Conservation (phyloP, 2,329 filamentous ascomycete genomes). For the Aplosporella prunicola region DNA sequence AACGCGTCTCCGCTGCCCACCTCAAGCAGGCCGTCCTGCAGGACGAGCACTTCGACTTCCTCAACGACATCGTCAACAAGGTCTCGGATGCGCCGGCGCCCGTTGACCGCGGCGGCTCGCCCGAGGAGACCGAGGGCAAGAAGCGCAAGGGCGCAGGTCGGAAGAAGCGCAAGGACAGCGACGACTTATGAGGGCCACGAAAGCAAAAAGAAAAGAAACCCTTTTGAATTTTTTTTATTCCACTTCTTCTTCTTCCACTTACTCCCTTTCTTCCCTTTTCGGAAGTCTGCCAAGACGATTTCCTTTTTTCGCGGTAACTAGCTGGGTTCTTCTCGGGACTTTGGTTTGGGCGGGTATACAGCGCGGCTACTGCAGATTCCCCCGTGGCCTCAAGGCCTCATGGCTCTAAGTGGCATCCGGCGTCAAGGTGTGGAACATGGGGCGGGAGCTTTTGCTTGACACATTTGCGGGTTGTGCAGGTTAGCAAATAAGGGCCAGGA, state of each 20-base stretch:
- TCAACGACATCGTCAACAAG: constrained; percentile 81
- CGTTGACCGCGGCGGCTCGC: constrained; percentile 37
- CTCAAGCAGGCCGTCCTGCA: constrained; percentile 82
- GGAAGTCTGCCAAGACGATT: too few relatives aligned
- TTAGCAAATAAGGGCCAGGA: too few relatives aligned
- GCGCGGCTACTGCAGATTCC: too few relatives aligned
- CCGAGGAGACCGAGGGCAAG: constrained; percentile 34
- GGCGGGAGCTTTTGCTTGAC: too few relatives aligned
- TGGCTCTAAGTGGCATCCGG: too few relatives aligned
- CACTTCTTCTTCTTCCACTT: background rate
- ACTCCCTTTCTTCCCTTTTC: background rate
- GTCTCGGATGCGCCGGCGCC: constrained; percentile 54
- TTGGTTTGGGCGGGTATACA: too few relatives aligned
- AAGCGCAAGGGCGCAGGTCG: constrained; percentile 36
- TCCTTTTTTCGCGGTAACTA: too few relatives aligned
- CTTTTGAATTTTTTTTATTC: background rate
- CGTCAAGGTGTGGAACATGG: too few relatives aligned
- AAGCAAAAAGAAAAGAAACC: too few relatives aligned
- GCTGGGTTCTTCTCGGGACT: too few relatives aligned
- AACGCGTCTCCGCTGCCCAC: constrained; percentile 82
- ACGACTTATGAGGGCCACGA: constrained; percentile 25
- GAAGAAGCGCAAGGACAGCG: constrained; percentile 30
- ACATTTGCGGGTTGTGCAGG: too few relatives aligned
- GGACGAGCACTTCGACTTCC: constrained; percentile 89
- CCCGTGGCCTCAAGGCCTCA: too few relatives aligned